Evolutionary conservation across 768 basidiomycete species (phyloP).

Genomic region (Pleurotus tuber-regium): DNA sequence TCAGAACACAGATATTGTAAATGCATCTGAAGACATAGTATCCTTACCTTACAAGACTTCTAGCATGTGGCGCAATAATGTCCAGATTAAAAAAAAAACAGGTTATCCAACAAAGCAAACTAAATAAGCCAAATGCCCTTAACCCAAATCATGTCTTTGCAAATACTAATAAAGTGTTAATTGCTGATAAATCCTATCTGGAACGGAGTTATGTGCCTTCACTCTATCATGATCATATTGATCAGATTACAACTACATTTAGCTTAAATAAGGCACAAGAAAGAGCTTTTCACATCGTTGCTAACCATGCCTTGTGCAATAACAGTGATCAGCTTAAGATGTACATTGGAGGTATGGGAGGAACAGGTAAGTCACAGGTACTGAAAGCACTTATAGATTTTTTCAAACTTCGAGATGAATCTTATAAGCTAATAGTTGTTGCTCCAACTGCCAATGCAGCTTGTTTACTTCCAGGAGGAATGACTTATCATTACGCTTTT

Average conservation of each 20-base stretch:
- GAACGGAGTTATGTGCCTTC: slow-evolving; percentile 14
- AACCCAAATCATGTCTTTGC: neutral
- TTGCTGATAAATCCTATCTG: slow-evolving; percentile 24
- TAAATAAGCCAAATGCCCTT: neutral
- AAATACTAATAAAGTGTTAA: neutral
- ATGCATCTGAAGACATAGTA: neutral
- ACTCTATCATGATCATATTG: neutral
- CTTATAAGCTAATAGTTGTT: slow-evolving; percentile 22
- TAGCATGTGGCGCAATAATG: slow-evolving; percentile 7
- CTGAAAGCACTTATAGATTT: slow-evolving; percentile 22
- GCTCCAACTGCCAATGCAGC: slow-evolving; percentile 28
- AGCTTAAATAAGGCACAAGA: slow-evolving; percentile 28
- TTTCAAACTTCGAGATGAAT: slow-evolving; percentile 23
- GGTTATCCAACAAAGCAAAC: neutral
- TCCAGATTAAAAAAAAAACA: neutral
- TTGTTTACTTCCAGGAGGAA: slow-evolving; percentile 20
- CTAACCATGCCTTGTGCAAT: slow-evolving; percentile 19
- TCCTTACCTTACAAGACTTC: neutral
- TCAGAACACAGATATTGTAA: neutral
- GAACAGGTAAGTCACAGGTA: slow-evolving; percentile 31
- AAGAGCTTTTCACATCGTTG: slow-evolving; percentile 28
- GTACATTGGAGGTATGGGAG: slow-evolving; percentile 32
- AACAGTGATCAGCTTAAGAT: slow-evolving; percentile 23
- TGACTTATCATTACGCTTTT: slow-evolving; percentile 23
- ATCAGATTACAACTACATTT: slow-evolving; percentile 3